Evolutionary conservation across 2,329 filamentous ascomycete species (phyloP).

Genomic region (Cladorrhinum sp.): DNA sequence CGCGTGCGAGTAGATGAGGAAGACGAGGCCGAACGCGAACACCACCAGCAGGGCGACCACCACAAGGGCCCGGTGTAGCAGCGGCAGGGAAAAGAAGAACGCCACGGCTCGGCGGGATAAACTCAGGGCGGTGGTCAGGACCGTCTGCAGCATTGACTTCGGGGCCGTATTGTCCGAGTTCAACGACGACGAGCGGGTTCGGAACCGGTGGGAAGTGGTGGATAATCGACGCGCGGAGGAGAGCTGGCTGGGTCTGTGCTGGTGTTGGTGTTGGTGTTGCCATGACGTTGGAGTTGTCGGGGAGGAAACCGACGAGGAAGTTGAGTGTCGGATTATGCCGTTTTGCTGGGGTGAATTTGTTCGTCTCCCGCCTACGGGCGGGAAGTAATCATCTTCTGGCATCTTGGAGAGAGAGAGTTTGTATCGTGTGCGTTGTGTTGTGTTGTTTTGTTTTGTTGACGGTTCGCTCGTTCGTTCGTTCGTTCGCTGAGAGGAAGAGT

Average conservation of each 20-base stretch:
- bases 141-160: slow-evolving; percentile 3
- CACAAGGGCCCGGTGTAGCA: slow-evolving; percentile 38
- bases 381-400: slow-evolving; percentile 3
- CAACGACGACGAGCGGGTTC: neutral
- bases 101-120: slow-evolving; percentile 7
- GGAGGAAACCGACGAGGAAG: slow-evolving; percentile 3
- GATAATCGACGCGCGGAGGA: slow-evolving; percentile 9
- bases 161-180: neutral
- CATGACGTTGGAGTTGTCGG: neutral
- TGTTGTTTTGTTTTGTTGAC: neutral
- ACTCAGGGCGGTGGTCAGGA: slow-evolving; percentile 2
- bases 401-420: neutral
- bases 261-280: neutral
- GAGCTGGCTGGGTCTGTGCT: neutral
- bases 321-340: neutral
- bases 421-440: neutral
- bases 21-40: slow-evolving; percentile 60
- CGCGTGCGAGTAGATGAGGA: slow-evolving; percentile 72
- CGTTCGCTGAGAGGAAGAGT: neutral
- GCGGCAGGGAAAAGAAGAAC: slow-evolving; percentile 20
- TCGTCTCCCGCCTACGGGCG: neutral
- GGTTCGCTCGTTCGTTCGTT: too few species aligned
- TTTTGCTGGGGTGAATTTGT: neutral
- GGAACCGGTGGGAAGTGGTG: slow-evolving; percentile 7
- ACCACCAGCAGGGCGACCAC: slow-evolving; percentile 47